Percentiles rank a stretch among this genome's conserved stretches.
Conservation (phyloP, 345 rosid genomes). For the Balakata baccata region DNA sequence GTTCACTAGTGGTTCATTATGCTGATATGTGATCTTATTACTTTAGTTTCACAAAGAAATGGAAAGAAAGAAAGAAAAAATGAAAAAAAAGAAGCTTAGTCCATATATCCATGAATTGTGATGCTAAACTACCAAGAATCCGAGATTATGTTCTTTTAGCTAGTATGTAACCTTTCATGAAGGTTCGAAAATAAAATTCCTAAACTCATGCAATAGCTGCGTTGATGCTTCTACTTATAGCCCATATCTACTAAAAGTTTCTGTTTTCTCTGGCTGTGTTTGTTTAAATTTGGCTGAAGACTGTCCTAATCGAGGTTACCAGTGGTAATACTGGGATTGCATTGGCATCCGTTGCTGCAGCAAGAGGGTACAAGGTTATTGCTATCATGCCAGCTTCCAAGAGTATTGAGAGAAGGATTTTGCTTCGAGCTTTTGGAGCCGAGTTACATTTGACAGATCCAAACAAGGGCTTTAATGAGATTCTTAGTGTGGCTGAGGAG, state of each 20-base stretch:
- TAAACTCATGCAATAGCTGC: not conserved
- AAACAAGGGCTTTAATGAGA: not conserved
- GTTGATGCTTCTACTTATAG: too few relatives aligned
- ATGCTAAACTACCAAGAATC: too few relatives aligned
- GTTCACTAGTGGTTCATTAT: too few relatives aligned
- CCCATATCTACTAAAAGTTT: not conserved
- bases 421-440: constrained; percentile 27
- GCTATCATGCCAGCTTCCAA: constrained; percentile 23
- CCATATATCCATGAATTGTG: too few relatives aligned
- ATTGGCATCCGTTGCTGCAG: constrained; percentile 27
- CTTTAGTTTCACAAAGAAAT: too few relatives aligned
- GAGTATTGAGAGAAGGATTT: constrained; percentile 26
- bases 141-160: not conserved
- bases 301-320: constrained; percentile 24
- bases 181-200: not conserved
- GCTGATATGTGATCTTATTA: too few relatives aligned
- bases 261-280: too few relatives aligned
- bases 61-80: too few relatives aligned
- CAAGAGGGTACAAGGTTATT: constrained; percentile 22
- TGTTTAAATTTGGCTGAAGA: constrained; percentile 13
- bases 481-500: constrained; percentile 16
- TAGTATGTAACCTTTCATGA: not conserved
- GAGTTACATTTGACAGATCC: constrained; percentile 22
- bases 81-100: too few relatives aligned
- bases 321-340: constrained; percentile 27